These are phyloP conservation scores for Aethionema arabicum DNA, from an alignment of 345 rosid species.

Conservation along the genomic window DNA sequence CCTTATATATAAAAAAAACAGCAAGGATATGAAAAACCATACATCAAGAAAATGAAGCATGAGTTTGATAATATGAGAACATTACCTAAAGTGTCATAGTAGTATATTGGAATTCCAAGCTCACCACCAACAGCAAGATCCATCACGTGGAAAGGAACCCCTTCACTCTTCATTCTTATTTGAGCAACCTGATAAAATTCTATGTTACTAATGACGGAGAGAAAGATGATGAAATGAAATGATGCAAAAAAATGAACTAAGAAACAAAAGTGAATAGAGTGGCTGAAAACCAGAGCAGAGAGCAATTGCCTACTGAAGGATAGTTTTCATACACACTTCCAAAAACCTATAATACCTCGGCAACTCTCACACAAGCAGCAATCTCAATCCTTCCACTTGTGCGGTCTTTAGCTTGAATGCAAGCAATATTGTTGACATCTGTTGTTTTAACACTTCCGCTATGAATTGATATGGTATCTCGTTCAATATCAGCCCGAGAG, in stretches of 20 bases:
- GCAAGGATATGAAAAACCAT: slow-evolving; percentile 19
- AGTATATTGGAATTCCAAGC: slow-evolving; percentile 64
- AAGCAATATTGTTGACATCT: slow-evolving; percentile 65
- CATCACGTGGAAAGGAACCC: slow-evolving; percentile 45
- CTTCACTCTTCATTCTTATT: slow-evolving; percentile 59
- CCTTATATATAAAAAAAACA: slow-evolving; percentile 47
- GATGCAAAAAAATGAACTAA: not conserved
- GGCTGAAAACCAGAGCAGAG: not conserved
- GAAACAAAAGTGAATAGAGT: slow-evolving; percentile 10
- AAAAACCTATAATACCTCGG: slow-evolving; percentile 58
- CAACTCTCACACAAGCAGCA: slow-evolving; percentile 86
- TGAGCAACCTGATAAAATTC: slow-evolving; percentile 67
- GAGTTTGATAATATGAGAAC: slow-evolving; percentile 2
- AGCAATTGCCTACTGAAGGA: slow-evolving; percentile 4
- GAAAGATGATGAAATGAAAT: slow-evolving; percentile 11
- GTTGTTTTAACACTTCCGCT: slow-evolving; percentile 72
- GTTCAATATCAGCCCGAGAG: slow-evolving; percentile 49
- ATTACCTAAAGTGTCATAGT: slow-evolving; percentile 70
- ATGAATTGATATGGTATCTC: slow-evolving; percentile 51
- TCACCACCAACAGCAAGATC: slow-evolving; percentile 80
- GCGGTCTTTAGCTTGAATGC: slow-evolving; percentile 88
- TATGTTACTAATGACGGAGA: slow-evolving; percentile 18
- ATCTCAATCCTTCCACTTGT: slow-evolving; percentile 73
- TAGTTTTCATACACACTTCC: not conserved
- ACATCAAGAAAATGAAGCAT: slow-evolving; percentile 24